Evolutionary conservation across 768 basidiomycete genomes (phyloP).

Genomic region (Collybia nuda): DNA sequence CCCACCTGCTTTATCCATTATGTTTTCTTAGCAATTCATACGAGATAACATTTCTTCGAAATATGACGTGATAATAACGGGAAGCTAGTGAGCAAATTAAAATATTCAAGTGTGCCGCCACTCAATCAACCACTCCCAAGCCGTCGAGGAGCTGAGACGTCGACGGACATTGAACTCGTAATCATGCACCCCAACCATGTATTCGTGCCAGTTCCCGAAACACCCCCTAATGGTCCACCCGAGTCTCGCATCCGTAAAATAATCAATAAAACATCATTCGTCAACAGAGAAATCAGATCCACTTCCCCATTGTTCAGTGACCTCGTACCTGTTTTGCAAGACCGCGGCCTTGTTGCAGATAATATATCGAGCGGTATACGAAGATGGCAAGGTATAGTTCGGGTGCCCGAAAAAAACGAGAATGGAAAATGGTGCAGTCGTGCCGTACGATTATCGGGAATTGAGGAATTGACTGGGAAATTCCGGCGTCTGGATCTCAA

Average conservation of each 20-base stretch:
- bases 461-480: slow-evolving; percentile 29
- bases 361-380: slow-evolving; percentile 25
- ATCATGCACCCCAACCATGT: slow-evolving; percentile 45
- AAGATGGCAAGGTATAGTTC: slow-evolving; percentile 54
- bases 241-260: background rate
- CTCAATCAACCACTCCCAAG: slow-evolving; percentile 24
- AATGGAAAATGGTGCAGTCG: slow-evolving; percentile 18
- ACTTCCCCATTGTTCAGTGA: slow-evolving; percentile 24
- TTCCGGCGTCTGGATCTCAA: slow-evolving; percentile 39
- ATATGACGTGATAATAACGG: slow-evolving; percentile 50
- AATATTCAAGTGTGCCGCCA: background rate
- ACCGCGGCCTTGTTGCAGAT: slow-evolving; percentile 44
- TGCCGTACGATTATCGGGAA: slow-evolving; percentile 23
- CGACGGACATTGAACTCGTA: slow-evolving; percentile 40
- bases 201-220: slow-evolving; percentile 35
- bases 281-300: background rate
- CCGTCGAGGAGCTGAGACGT: slow-evolving; percentile 41
- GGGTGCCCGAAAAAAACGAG: slow-evolving; percentile 36
- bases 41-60: slow-evolving; percentile 42
- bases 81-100: slow-evolving; percentile 50
- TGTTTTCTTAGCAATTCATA: slow-evolving; percentile 43
- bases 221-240: slow-evolving; percentile 15
- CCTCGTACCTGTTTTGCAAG: slow-evolving; percentile 40
- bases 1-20: background rate
- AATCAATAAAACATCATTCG: background rate